These are phyloP conservation scores for Plasmodium gonderi DNA, from an alignment of 169 alveolate species.

Conservation along the genomic window DNA sequence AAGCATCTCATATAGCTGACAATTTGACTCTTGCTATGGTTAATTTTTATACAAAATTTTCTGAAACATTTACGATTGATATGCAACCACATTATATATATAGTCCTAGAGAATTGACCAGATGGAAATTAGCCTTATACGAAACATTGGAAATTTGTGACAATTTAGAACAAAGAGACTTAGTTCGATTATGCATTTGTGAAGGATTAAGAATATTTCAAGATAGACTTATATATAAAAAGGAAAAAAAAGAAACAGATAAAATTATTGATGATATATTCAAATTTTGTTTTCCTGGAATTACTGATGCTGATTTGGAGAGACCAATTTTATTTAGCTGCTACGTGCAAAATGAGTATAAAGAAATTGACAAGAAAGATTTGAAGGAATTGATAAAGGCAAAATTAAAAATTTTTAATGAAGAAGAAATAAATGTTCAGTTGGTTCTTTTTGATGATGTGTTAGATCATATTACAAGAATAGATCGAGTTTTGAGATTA, in stretches of 20 bases:
- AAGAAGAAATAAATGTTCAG: conserved; percentile 96
- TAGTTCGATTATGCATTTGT: conserved; percentile 94
- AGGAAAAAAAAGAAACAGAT: conserved; percentile 96
- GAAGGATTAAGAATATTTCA: conserved; percentile 97
- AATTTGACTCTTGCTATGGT: conserved; percentile 98
- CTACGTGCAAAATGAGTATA: conserved; percentile 84
- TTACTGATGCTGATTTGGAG: conserved; percentile 78
- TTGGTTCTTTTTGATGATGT: conserved; percentile 96
- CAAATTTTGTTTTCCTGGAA: conserved; percentile 72
- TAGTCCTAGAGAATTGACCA: conserved; percentile 98
- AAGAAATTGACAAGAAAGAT: conserved; percentile 87
- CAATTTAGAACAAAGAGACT: conserved; percentile 74
- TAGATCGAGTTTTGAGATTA: conserved; percentile 97
- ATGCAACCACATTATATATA: conserved; percentile 97
- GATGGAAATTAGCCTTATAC: conserved; percentile 97
- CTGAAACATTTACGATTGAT: conserved; percentile 95
- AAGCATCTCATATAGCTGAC: conserved; percentile 83
- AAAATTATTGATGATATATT: conserved; percentile 92
- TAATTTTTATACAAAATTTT: conserved; percentile 94
- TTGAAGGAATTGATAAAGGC: conserved; percentile 84
- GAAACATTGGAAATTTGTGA: conserved; percentile 82
- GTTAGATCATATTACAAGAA: conserved; percentile 96
- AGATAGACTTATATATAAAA: conserved; percentile 94
- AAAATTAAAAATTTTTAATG: conserved; percentile 92
- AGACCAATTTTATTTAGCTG: conserved; percentile 91